Base-by-base conservation (phyloP, 2,329 filamentous ascomycete species). In the Stagonosporopsis vannaccii region DNA sequence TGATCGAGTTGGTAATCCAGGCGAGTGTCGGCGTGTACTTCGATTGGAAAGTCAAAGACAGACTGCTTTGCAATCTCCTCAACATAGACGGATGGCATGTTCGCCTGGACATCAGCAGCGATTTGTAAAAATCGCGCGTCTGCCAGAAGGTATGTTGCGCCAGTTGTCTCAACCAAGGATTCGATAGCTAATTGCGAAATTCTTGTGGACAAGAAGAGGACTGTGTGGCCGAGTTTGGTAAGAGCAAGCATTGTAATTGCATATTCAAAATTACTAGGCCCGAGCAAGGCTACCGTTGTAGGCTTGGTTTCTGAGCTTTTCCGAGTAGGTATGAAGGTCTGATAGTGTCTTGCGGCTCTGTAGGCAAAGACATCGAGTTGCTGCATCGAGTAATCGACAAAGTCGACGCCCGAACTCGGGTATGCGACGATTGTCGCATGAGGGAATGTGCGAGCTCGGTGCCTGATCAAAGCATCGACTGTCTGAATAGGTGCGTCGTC, bases 161-260 rank as follows among this genome's bases (percentile, higher is more conserved):
- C 67, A 8, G 69, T 72, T 0, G 61, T 68, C 22, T 57, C 46
- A 11, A 70, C 71, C 3, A 85, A 67, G 13, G 78, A 79, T 11
- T 79, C 72, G 56, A 84, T 82, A 2, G 84, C 84, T 48, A 80
- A 73, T 3, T 78, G 75, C 0, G 83, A 79, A 6, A 86, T 76
- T 3, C 84, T 74, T 1, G 82, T 84, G 0, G 84, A 86, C 1
- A 87, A 74, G 40, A 86, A 81, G 2, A 87, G 69, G 1, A 82
- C 77, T 0, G 82, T 81, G 70, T 84, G 82, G 7, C 85, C 85
- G 4, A 87, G 75, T 53, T 84, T 82, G 20, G 79, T 79, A 28
- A 87, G 68, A 0, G 83, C 84, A 33, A 86, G 78, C 53, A 83
- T 77, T 4, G 82, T 81, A 23, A 86, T 71, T 9, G 85, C 72